Evolutionary conservation across 345 rosid species (phyloP).

Genomic region (Linum lewisii): DNA sequence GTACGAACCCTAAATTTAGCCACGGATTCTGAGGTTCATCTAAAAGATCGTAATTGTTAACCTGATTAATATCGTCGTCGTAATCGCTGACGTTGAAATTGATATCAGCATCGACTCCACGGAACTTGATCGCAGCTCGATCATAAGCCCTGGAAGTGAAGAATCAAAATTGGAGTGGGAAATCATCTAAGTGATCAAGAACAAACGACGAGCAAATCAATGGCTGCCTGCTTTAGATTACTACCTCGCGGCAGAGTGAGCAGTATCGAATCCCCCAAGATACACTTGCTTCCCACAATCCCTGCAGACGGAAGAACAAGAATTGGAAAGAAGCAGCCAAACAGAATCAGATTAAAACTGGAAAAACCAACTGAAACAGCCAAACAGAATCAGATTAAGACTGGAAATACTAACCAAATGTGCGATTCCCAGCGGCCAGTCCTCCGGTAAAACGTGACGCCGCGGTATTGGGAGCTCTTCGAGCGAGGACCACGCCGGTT

Average conservation of each 20-base stretch:
- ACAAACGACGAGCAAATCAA: neutral
- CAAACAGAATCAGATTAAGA: neutral
- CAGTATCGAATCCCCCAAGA: conserved; percentile 90
- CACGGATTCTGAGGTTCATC: neutral
- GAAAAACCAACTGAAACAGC: conserved; percentile 35
- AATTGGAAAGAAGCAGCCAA: conserved; percentile 34
- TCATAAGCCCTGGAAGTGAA: conserved; percentile 58
- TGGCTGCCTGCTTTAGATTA: neutral
- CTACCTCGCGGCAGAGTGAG: conserved; percentile 84
- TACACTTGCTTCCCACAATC: conserved; percentile 85
- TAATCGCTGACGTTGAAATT: conserved; percentile 56
- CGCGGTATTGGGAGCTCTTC: conserved; percentile 89
- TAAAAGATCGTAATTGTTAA: conserved; percentile 6
- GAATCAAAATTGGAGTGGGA: neutral
- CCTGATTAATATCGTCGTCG: conserved; percentile 63
- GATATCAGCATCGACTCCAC: conserved; percentile 76
- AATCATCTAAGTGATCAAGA: neutral
- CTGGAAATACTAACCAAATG: conserved; percentile 61
- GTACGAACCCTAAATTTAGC: neutral
- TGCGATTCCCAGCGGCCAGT: conserved; percentile 99
- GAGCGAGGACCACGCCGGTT: conserved; percentile 96
- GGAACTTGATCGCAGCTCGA: conserved; percentile 80
- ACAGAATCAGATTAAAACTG: neutral
- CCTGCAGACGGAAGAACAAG: conserved; percentile 32
- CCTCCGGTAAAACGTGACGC: conserved; percentile 92